Evolutionary conservation across 1,284 basidiomycete species (phyloP).

Genomic region (Sanghuangporus baumii): DNA sequence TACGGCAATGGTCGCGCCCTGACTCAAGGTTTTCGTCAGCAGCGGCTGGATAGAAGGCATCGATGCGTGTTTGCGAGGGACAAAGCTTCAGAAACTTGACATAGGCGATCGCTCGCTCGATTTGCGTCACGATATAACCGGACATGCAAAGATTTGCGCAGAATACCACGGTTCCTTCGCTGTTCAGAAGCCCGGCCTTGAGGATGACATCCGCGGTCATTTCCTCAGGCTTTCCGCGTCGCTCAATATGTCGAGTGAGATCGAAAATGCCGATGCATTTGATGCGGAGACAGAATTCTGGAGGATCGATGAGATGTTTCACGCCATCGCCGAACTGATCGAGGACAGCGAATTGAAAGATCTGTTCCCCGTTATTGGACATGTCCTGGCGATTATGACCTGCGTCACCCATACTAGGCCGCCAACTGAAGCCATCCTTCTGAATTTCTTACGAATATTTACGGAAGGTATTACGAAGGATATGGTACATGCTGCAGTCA

Average conservation of each 20-base stretch:
- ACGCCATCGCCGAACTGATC: neutral
- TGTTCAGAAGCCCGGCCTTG: no score
- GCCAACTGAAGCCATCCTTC: no score
- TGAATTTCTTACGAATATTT: no score
- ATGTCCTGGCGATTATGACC: no score
- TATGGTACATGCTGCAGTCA: neutral
- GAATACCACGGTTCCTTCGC: neutral
- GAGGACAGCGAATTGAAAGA: no score
- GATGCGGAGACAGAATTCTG: neutral
- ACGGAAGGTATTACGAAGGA: neutral
- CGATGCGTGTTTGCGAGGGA: neutral
- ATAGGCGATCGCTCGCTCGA: neutral
- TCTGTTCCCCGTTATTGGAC: no score
- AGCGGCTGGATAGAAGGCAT: neutral
- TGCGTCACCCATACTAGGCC: no score
- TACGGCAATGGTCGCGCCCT: neutral
- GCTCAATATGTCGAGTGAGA: neutral
- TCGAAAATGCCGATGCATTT: neutral
- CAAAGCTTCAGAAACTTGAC: neutral
- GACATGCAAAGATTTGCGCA: neutral
- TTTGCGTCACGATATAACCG: neutral
- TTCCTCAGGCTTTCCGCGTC: neutral
- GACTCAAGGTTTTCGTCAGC: slow-evolving; percentile 4
- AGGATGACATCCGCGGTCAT: neutral
- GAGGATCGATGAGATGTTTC: neutral